A percentile compares a stretch with the other conserved stretches of the same genome.
Evolutionary conservation across 495 filamentous ascomycete genomes (phyloP).

Genomic region (Aspergillus nidulans): DNA sequence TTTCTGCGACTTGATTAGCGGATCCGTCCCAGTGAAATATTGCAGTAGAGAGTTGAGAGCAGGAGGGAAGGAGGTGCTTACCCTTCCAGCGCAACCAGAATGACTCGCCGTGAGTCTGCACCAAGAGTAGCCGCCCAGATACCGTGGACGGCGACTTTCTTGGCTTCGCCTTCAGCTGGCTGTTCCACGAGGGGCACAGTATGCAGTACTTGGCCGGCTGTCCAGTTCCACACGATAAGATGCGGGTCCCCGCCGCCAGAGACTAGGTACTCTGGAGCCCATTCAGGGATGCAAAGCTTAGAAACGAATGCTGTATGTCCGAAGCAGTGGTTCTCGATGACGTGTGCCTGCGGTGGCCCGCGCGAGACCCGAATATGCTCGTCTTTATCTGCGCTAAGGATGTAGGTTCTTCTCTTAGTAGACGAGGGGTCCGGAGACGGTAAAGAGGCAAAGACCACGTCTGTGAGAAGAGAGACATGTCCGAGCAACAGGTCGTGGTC

Average conservation of each 20-base stretch:
- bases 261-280: slow-evolving; percentile 56
- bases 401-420: slow-evolving; percentile 52
- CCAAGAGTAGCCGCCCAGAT: slow-evolving; percentile 34
- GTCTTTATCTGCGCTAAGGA: slow-evolving; percentile 88
- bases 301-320: slow-evolving; percentile 81
- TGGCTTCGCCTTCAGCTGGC: slow-evolving; percentile 5
- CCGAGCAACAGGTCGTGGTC: slow-evolving; percentile 74
- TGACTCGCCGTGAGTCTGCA: slow-evolving; percentile 19
- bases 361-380: slow-evolving; percentile 94
- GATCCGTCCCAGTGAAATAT: too few relatives aligned
- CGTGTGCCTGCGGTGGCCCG: slow-evolving; percentile 72
- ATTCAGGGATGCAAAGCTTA: slow-evolving; percentile 60
- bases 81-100: slow-evolving; percentile 68
- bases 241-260: slow-evolving; percentile 83
- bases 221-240: slow-evolving; percentile 82
- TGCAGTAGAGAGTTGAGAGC: background rate
- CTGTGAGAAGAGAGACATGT: slow-evolving; percentile 90
- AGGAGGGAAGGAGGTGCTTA: slow-evolving; percentile 31
- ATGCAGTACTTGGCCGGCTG: slow-evolving; percentile 45
- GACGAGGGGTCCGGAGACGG: slow-evolving; percentile 20
- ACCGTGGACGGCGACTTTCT: slow-evolving; percentile 29
- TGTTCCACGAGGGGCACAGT: slow-evolving; percentile 36
- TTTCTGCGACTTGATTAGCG: slow-evolving; percentile 41
- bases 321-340: slow-evolving; percentile 85
- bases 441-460: slow-evolving; percentile 52